Evolutionary conservation across 169 alveolate species (phyloP), one percentile per base, ranked within the genome.

Genomic region (Perkinsus chesapeaki): DNA sequence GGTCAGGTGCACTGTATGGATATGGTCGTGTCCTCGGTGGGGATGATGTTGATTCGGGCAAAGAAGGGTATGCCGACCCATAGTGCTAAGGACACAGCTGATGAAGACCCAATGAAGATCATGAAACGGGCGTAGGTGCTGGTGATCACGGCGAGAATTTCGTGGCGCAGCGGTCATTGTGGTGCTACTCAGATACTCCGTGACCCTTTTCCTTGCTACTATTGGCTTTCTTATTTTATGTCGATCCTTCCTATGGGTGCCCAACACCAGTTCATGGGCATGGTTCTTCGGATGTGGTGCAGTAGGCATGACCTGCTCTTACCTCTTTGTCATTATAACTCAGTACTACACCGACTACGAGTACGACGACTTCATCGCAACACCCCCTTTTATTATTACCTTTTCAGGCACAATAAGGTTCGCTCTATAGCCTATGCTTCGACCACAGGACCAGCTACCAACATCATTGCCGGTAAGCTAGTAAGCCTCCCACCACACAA

Each of bases 281-380:
- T 91, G 93, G 91, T 96, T 95, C 92, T 93, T 96, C 91, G 73
- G 94, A 19, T 97, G 98, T 92, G 98, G 98, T 0, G 43, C 94
- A 1, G 95, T 97, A 0, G 99, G 99, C 3, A 96, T 97, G 73
- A 91, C 95, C 39, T 96, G 97, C 10, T 96, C 98, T 38, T 97
- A 96, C 93, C 94, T 97, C 91, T 97, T 97, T 94, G 97, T 97
- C 47, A 95, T 96, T 91, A 96, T 97, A 3, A 97, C 99, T 0
- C 96, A 97, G 93, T 97, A 97, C 92, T 97, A 97, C 94, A 97
- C 99, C 39, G 99, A 97, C 93, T 97, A 96, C 93, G 96, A 96
- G 39, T 97, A 94, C 9, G 72, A 10, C 72, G 19, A 19, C 19
- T 47, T 10, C 72, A 47, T 19, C 9, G 72, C 27, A 9, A 10